Evolutionary conservation across 768 basidiomycete species (phyloP).

Genomic region (Filobasidium wieringae): DNA sequence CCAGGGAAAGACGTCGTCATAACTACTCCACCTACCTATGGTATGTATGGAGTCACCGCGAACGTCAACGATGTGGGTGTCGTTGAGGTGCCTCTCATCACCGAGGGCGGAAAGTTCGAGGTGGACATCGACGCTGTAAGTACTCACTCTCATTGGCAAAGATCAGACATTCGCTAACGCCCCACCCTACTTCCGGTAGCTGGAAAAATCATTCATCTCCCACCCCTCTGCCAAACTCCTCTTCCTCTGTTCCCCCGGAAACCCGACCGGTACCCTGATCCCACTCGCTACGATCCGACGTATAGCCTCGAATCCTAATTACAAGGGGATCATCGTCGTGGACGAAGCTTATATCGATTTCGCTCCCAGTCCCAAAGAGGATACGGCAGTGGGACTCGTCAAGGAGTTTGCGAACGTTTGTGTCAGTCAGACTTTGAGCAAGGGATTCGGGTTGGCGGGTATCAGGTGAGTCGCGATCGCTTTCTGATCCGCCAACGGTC

Average conservation of each 20-base stretch:
- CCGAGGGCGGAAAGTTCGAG: conserved; percentile 75
- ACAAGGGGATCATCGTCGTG: conserved; percentile 82
- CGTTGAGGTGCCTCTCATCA: conserved; percentile 62
- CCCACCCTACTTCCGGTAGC: conserved; percentile 42
- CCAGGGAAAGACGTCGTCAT: conserved; percentile 72
- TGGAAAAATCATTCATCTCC: conserved; percentile 56
- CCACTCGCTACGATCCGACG: conserved; percentile 56
- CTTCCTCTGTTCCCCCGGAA: conserved; percentile 93
- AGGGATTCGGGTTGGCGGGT: conserved; percentile 88
- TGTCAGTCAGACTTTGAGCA: conserved; percentile 94
- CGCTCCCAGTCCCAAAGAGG: conserved; percentile 43
- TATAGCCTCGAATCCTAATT: conserved; percentile 64
- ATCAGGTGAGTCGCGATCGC: conserved; percentile 57
- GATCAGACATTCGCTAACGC: background rate
- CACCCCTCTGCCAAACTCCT: conserved; percentile 77
- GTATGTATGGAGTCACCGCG: conserved; percentile 92
- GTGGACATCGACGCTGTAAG: conserved; percentile 61
- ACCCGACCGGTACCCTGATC: conserved; percentile 83
- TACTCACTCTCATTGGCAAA: background rate
- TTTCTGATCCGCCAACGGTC: background rate
- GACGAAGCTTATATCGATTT: conserved; percentile 99
- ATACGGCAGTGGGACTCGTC: conserved; percentile 59
- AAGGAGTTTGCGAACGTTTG: conserved; percentile 74
- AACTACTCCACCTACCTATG: conserved; percentile 89
- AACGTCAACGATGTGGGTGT: conserved; percentile 86